phyloP scores from a whole-genome alignment of 1,139 yeast species.

The Scheffersomyces segobiensis region DNA sequence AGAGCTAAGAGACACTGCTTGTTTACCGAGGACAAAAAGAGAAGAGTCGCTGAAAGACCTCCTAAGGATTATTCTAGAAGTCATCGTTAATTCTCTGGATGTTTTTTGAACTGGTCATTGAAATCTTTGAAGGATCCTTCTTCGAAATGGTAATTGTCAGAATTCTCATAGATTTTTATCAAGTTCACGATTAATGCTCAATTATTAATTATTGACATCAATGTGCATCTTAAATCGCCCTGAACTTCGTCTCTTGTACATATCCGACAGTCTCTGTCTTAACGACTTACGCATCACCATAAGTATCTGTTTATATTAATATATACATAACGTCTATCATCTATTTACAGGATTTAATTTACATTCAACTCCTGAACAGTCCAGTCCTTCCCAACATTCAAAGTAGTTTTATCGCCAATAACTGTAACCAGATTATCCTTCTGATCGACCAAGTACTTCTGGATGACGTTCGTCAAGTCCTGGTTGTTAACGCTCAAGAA shows the following conservation, averaged over 20 bases:
- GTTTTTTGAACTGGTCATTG: neutral
- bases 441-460: slow-evolving; percentile 51
- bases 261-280: neutral
- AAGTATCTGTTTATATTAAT: neutral
- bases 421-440: slow-evolving; percentile 41
- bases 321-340: neutral
- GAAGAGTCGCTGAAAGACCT: slow-evolving; percentile 67
- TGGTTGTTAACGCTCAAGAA: slow-evolving; percentile 62
- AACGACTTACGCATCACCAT: neutral
- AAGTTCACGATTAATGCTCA: too few species aligned
- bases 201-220: too few species aligned
- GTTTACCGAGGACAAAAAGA: slow-evolving; percentile 83
- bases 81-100: slow-evolving; percentile 10
- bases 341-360: slow-evolving; percentile 1
- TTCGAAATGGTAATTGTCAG: neutral
- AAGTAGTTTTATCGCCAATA: slow-evolving; percentile 49
- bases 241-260: neutral
- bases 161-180: neutral
- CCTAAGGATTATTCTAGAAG: slow-evolving; percentile 65
- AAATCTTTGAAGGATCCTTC: neutral
- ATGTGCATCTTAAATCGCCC: neutral
- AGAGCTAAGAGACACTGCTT: slow-evolving; percentile 70
- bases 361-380: slow-evolving; percentile 17
- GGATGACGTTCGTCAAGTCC: slow-evolving; percentile 66
- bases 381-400: slow-evolving; percentile 36